Conservation (phyloP, 2,329 filamentous ascomycete genomes). For the Cercospora janseana region DNA sequence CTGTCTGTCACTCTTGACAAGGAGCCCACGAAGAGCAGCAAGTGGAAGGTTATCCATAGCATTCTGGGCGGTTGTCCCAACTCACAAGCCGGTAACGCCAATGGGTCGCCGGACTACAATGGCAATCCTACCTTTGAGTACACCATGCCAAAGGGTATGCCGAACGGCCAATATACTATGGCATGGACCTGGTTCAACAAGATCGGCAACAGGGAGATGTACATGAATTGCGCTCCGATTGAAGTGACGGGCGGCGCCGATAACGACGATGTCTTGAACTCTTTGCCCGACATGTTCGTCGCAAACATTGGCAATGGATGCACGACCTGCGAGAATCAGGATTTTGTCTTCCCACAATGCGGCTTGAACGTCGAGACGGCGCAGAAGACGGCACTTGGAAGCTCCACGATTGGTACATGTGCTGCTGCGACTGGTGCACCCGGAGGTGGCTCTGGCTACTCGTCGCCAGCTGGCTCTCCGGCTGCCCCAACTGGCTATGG, state of each 20-base stretch:
- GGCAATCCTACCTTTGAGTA: constrained; percentile 62
- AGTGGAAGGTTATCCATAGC: constrained; percentile 86
- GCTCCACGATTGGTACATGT: constrained; percentile 13
- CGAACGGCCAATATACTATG: constrained; percentile 71
- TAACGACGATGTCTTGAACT: constrained; percentile 51
- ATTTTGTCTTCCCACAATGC: constrained; percentile 62
- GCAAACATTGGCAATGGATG: constrained; percentile 60
- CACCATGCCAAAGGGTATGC: constrained; percentile 69
- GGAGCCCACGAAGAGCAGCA: constrained; percentile 64
- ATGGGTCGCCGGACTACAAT: constrained; percentile 13
- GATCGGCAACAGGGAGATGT: constrained; percentile 87
- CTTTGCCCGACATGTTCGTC: constrained; percentile 68
- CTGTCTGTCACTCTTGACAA: constrained; percentile 76
- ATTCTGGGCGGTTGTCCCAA: constrained; percentile 82
- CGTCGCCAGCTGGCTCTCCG: constrained; percentile 7
- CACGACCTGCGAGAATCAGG: constrained; percentile 50
- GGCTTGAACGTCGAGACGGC: constrained; percentile 42
- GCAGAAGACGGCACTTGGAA: constrained; percentile 20
- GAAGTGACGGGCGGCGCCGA: constrained; percentile 54
- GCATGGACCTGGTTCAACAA: constrained; percentile 96
- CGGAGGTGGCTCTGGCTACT: constrained; percentile 13
- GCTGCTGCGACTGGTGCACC: constrained; percentile 11
- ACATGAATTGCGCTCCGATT: constrained; percentile 90
- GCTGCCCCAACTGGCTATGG: constrained; percentile 17
- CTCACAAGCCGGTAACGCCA: constrained; percentile 53